Conservation (phyloP, 768 basidiomycete genomes). For the Tylopilus rubrobrunneus region DNA sequence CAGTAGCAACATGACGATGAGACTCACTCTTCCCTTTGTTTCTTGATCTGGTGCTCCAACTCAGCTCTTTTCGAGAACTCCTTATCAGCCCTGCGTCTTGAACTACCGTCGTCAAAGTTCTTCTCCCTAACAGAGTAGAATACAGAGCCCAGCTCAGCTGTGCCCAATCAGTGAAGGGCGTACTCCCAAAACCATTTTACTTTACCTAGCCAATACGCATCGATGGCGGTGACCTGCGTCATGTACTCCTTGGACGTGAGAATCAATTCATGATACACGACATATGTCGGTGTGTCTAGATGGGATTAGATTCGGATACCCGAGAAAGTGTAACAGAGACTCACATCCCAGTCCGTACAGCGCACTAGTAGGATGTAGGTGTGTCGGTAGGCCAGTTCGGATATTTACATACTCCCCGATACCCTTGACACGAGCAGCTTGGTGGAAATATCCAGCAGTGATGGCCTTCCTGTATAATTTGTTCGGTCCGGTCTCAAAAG, state of each 20-base stretch:
- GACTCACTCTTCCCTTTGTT: constrained; percentile 64
- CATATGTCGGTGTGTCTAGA: constrained; percentile 90
- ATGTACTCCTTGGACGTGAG: constrained; percentile 96
- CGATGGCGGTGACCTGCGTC: constrained; percentile 98
- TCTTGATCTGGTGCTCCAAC: constrained; percentile 87
- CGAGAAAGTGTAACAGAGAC: constrained; percentile 25
- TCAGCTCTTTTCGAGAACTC: constrained; percentile 93
- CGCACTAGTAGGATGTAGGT: constrained; percentile 95
- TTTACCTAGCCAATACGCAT: constrained; percentile 95
- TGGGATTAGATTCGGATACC: background rate
- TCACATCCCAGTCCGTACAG: constrained; percentile 93
- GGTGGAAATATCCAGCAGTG: constrained; percentile 97
- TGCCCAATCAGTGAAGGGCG: constrained; percentile 3
- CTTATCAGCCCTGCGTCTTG: constrained; percentile 70
- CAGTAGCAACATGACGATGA: constrained; percentile 1
- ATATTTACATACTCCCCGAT: constrained; percentile 99
- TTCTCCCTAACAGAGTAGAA: constrained; percentile 99
- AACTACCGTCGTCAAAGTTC: constrained; percentile 89
- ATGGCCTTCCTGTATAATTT: constrained; percentile 76
- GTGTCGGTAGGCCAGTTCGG: constrained; percentile 90
- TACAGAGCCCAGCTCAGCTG: constrained; percentile 91
- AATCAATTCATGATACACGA: constrained; percentile 95
- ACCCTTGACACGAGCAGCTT: constrained; percentile 96
- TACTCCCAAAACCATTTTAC: background rate
- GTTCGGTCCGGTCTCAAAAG: constrained; percentile 1